These are phyloP conservation scores for Trichoderma parareesei DNA, from an alignment of 495 filamentous ascomycete species.

Conservation along the genomic window DNA sequence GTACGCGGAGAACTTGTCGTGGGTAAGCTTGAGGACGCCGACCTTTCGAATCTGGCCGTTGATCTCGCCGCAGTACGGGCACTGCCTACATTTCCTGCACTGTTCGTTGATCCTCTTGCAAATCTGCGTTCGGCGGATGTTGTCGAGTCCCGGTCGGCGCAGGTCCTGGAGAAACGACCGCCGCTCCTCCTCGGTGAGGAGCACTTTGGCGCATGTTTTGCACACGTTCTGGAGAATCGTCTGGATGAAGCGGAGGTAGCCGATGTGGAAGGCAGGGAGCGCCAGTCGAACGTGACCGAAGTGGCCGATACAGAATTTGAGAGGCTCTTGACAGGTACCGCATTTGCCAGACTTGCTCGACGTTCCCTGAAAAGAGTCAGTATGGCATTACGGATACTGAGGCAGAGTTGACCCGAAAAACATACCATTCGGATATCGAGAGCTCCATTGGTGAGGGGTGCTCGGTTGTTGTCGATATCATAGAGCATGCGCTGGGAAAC, in stretches of 20 bases:
- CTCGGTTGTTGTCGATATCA: constrained; percentile 67
- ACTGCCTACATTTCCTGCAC: constrained; percentile 74
- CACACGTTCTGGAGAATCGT: constrained; percentile 87
- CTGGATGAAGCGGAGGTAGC: constrained; percentile 87
- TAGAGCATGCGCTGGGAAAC: constrained; percentile 86
- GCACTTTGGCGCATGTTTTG: constrained; percentile 72
- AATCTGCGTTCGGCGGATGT: constrained; percentile 66
- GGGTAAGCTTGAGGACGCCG: constrained; percentile 81
- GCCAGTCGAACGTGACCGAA: constrained; percentile 88
- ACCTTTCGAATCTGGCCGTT: constrained; percentile 89
- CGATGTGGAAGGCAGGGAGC: constrained; percentile 88
- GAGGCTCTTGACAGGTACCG: constrained; percentile 67
- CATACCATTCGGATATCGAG: constrained; percentile 68
- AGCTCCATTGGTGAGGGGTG: constrained; percentile 68
- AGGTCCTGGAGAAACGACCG: constrained; percentile 67
- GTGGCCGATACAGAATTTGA: constrained; percentile 84
- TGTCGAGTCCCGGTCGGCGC: constrained; percentile 76
- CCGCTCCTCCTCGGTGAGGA: constrained; percentile 69
- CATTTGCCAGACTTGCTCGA: constrained; percentile 66
- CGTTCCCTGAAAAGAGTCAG: constrained; percentile 50
- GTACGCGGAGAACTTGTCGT: constrained; percentile 82
- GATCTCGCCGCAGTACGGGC: constrained; percentile 63
- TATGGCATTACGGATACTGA: constrained; percentile 15
- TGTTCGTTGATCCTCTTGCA: constrained; percentile 81
- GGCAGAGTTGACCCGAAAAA: background rate